phyloP scores from a whole-genome alignment of 2,329 filamentous ascomycete species.

The Neopestalotiopsis clavispora region DNA sequence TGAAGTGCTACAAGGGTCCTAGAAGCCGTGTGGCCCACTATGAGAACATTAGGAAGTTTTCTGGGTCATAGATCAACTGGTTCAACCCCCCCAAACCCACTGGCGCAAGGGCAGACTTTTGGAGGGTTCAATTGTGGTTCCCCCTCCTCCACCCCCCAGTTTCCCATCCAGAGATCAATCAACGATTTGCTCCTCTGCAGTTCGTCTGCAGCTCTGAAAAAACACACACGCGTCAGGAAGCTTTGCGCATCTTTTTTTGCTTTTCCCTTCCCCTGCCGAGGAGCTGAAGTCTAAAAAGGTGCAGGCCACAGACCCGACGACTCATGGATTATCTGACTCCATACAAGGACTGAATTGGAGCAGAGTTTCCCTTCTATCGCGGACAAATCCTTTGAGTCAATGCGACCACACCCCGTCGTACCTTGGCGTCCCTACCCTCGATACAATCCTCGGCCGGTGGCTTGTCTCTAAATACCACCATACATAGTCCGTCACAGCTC shows the following conservation, averaged over 20 bases:
- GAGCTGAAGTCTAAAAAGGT: not conserved
- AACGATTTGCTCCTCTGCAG: not conserved
- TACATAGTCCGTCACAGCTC: not conserved
- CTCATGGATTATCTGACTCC: not conserved
- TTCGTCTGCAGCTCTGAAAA: not conserved
- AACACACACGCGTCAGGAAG: not conserved
- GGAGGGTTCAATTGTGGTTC: not conserved
- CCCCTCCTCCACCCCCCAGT: not conserved
- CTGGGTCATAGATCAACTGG: not conserved
- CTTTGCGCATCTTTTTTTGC: not conserved
- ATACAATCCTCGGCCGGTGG: slow-evolving; percentile 3
- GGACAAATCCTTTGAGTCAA: slow-evolving; percentile 7
- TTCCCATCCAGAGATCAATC: not conserved
- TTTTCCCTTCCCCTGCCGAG: not conserved
- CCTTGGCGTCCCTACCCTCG: slow-evolving; percentile 11
- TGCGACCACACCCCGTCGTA: slow-evolving; percentile 2
- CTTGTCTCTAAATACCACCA: slow-evolving; percentile 10
- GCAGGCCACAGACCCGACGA: not conserved
- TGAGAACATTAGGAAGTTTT: not conserved
- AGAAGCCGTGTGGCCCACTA: not conserved
- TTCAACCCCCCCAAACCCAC: not conserved
- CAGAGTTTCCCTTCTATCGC: not conserved
- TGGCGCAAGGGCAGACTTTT: not conserved
- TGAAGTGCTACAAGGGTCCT: not conserved
- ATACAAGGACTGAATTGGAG: not conserved